These are phyloP conservation scores for Xerocomellus dryophilus DNA, from an alignment of 768 basidiomycete genomes.

Conservation along the genomic window DNA sequence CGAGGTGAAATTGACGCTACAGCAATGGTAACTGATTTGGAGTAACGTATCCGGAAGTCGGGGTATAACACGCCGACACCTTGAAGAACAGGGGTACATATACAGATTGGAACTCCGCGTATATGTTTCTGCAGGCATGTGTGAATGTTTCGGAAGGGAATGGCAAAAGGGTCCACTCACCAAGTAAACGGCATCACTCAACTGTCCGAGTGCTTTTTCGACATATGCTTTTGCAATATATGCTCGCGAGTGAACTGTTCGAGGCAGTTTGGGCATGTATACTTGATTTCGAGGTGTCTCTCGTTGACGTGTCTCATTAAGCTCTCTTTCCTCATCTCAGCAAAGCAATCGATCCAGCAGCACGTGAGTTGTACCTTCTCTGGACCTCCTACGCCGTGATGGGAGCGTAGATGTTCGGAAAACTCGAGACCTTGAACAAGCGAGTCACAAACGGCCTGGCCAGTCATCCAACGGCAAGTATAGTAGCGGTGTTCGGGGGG, in stretches of 20 bases:
- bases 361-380: constrained; percentile 9
- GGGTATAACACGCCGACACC: not conserved
- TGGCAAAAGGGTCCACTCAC: not conserved
- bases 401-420: constrained; percentile 21
- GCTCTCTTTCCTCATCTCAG: constrained; percentile 16
- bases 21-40: not conserved
- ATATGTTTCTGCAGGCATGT: not conserved
- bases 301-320: constrained; percentile 25
- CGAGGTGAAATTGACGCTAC: not conserved
- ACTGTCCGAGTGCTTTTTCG: constrained; percentile 4
- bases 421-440: constrained; percentile 11
- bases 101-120: not conserved
- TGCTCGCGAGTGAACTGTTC: constrained; percentile 23
- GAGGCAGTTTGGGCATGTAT: constrained; percentile 15
- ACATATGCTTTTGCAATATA: constrained; percentile 10
- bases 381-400: constrained; percentile 18
- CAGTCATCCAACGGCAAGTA: constrained; percentile 17
- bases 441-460: not conserved
- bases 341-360: constrained; percentile 14
- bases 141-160: not conserved
- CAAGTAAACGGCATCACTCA: not conserved
- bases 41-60: not conserved
- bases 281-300: constrained; percentile 16
- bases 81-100: not conserved
- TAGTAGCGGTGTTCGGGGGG: constrained; percentile 5